A percentile compares a stretch with the other conserved stretches of the same genome.
Evolutionary conservation across 371 early-diverging fungal genomes (phyloP).

Genomic region (Lichtheimia hyalospora): DNA sequence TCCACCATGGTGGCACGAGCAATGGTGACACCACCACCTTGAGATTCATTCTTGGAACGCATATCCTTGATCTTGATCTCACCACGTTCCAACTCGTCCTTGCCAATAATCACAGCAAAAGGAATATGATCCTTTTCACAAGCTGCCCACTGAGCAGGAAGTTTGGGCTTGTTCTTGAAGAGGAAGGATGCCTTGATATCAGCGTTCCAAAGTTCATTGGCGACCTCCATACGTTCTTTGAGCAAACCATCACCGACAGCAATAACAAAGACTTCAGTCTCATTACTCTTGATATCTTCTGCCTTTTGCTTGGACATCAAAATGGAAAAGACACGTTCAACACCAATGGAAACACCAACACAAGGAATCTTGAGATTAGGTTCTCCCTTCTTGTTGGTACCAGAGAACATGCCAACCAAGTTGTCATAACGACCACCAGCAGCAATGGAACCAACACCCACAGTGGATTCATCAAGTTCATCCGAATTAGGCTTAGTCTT

Average conservation of each 20-base stretch:
- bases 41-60: constrained; percentile 62
- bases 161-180: constrained; percentile 90
- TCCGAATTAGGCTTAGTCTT: constrained; percentile 44
- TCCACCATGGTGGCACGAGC: constrained; percentile 64
- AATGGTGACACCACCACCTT: constrained; percentile 63
- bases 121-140: constrained; percentile 91
- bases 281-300: constrained; percentile 75
- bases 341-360: constrained; percentile 97
- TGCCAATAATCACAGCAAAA: constrained; percentile 85
- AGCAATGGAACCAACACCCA: constrained; percentile 97
- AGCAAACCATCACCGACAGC: constrained; percentile 86
- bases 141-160: constrained; percentile 76
- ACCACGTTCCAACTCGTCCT: constrained; percentile 79
- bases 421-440: constrained; percentile 99
- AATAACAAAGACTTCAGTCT: constrained; percentile 89
- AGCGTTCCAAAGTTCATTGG: constrained; percentile 86
- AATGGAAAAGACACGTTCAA: constrained; percentile 96
- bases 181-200: constrained; percentile 81
- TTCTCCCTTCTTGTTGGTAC: constrained; percentile 64
- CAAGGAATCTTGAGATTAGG: constrained; percentile 88
- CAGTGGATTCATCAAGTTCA: constrained; percentile 74
- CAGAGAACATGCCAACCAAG: constrained; percentile 93
- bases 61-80: constrained; percentile 88
- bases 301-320: constrained; percentile 64
- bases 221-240: constrained; percentile 90